Evolutionary conservation across 2,329 filamentous ascomycete species (phyloP).

Genomic region (Colletotrichum cuscutae): DNA sequence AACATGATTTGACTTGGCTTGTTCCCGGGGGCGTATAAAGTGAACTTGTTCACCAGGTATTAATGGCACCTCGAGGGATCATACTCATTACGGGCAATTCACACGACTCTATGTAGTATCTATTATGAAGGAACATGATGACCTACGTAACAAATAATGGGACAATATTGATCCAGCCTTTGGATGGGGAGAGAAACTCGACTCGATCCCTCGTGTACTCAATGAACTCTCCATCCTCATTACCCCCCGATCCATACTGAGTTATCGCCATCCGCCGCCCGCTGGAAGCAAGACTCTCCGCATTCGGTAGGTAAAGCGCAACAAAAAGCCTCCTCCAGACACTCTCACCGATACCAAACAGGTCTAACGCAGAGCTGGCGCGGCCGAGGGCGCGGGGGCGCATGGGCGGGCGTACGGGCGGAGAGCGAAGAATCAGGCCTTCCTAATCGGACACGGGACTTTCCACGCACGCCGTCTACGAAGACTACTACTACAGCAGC

Average conservation of each 20-base stretch:
- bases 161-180: neutral
- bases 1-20: neutral
- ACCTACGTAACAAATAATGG: neutral
- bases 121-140: neutral
- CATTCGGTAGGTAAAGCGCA: neutral
- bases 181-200: too few relatives aligned
- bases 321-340: neutral
- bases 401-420: neutral
- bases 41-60: neutral
- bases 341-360: neutral
- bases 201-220: too few relatives aligned
- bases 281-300: constrained; percentile 13
- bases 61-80: neutral
- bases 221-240: neutral
- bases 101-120: neutral
- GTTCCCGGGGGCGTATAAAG: neutral
- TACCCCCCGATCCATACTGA: neutral
- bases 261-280: neutral
- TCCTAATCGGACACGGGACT: neutral
- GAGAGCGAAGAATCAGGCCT: neutral
- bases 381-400: too few relatives aligned
- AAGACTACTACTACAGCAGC: neutral
- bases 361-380: neutral
- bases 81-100: neutral
- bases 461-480: neutral